Evolutionary conservation across 768 basidiomycete genomes (phyloP).

Genomic region (Suillus bovinus): DNA sequence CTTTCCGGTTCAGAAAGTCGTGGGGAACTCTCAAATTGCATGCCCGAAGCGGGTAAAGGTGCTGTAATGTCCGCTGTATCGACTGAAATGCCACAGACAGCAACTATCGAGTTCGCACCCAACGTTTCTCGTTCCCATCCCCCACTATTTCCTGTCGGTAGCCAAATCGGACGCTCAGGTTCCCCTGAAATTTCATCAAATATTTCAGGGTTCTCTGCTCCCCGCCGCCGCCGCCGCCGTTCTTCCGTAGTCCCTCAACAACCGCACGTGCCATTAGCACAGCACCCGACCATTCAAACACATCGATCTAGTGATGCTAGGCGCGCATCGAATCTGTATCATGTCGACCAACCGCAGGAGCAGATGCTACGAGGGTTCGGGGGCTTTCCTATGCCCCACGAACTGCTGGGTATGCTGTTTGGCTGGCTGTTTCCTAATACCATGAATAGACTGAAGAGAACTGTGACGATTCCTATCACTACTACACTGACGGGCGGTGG

Average conservation of each 20-base stretch:
- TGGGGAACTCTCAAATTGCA: neutral
- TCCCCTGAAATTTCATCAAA: conserved; percentile 11
- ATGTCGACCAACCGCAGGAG: conserved; percentile 12
- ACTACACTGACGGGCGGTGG: conserved; percentile 47
- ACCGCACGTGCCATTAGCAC: conserved; percentile 19
- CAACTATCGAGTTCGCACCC: conserved; percentile 57
- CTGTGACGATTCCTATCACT: conserved; percentile 74
- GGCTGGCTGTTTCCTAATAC: conserved; percentile 62
- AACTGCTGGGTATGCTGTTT: conserved; percentile 52
- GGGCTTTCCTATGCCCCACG: conserved; percentile 73
- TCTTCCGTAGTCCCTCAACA: conserved; percentile 12
- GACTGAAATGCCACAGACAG: conserved; percentile 38
- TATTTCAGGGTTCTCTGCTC: neutral
- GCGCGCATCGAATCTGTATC: conserved; percentile 12
- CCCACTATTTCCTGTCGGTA: conserved; percentile 26
- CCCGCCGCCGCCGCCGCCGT: conserved; percentile 17
- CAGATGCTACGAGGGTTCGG: conserved; percentile 56
- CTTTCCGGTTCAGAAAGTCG: conserved; percentile 39
- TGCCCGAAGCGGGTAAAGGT: neutral
- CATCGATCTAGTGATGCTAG: conserved; percentile 6
- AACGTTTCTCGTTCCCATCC: conserved; percentile 27
- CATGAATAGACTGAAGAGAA: conserved; percentile 58
- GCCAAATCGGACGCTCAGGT: conserved; percentile 20
- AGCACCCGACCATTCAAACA: conserved; percentile 17
- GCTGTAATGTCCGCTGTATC: neutral